phyloP scores from a whole-genome alignment of 164 flowering plant species.

The Vitis cinerea region DNA sequence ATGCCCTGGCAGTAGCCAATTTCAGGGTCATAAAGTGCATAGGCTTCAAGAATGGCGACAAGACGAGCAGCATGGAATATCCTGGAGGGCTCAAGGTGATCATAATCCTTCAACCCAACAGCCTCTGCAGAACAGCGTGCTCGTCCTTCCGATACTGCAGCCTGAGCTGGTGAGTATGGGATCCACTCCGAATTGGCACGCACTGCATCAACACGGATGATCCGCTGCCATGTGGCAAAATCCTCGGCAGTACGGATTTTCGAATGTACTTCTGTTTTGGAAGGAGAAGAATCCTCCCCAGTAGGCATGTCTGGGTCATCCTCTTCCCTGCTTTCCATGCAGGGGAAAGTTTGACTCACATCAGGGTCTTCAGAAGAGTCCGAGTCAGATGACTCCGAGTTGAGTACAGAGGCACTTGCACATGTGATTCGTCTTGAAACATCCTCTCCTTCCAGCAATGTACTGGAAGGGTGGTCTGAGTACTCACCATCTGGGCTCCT shows the following conservation, averaged over 20 bases:
- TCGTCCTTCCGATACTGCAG: constrained; percentile 55
- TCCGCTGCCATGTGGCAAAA: constrained; percentile 89
- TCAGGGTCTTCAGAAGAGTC: constrained; percentile 60
- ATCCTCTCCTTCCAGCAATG: constrained; percentile 31
- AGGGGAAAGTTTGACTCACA: constrained; percentile 27
- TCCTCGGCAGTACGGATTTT: constrained; percentile 49
- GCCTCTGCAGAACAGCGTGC: constrained; percentile 70
- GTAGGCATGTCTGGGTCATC: constrained; percentile 23
- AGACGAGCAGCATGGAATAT: constrained; percentile 89
- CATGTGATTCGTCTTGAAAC: constrained; percentile 26
- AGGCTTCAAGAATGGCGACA: constrained; percentile 94
- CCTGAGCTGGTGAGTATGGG: constrained; percentile 57
- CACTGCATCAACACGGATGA: constrained; percentile 88
- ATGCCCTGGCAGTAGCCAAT: constrained; percentile 98
- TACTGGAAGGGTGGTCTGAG: constrained; percentile 25
- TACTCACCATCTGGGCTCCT: constrained; percentile 38
- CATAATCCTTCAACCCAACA: constrained; percentile 82
- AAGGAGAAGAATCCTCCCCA: constrained; percentile 29
- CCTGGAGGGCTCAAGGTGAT: constrained; percentile 73
- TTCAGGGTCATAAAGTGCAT: constrained; percentile 85
- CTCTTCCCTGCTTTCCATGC: constrained; percentile 34
- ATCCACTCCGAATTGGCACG: constrained; percentile 87
- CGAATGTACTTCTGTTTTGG: constrained; percentile 22
- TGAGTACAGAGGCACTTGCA: constrained; percentile 28
- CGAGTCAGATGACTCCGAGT: constrained; percentile 58